A percentile compares a stretch with the other conserved stretches of the same genome.
phyloP scores from a whole-genome alignment of 2,329 filamentous ascomycete species.

The Fonsecaea pedrosoi region DNA sequence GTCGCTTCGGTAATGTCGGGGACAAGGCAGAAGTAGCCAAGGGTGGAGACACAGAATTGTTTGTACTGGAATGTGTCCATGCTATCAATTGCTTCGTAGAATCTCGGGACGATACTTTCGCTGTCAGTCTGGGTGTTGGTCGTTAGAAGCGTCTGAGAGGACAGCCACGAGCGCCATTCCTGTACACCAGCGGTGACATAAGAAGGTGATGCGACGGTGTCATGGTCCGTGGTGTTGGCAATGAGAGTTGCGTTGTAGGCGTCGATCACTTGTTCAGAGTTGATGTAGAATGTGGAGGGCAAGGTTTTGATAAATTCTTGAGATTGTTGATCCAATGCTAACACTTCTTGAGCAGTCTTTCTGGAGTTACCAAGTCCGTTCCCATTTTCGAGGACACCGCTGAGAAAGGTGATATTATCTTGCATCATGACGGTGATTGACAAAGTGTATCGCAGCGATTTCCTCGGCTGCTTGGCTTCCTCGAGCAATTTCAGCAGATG shows the following conservation, averaged over 20 bases:
- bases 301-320: slow-evolving; percentile 9
- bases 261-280: slow-evolving; percentile 20
- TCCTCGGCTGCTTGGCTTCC: slow-evolving; percentile 4
- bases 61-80: slow-evolving; percentile 22
- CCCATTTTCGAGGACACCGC: slow-evolving; percentile 11
- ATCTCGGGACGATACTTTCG: slow-evolving; percentile 1
- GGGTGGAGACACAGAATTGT: slow-evolving; percentile 16
- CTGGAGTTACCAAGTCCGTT: background rate
- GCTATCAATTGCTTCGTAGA: slow-evolving; percentile 23
- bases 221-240: slow-evolving; percentile 20
- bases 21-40: slow-evolving; percentile 26
- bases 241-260: slow-evolving; percentile 29
- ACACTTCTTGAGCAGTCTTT: background rate
- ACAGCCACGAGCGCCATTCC: slow-evolving; percentile 27
- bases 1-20: slow-evolving; percentile 13
- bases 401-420: slow-evolving; percentile 15
- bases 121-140: background rate
- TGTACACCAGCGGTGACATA: slow-evolving; percentile 12
- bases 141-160: background rate
- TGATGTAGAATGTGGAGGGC: slow-evolving; percentile 19
- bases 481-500: slow-evolving; percentile 17
- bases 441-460: slow-evolving; percentile 9
- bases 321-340: slow-evolving; percentile 9
- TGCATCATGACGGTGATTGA: slow-evolving; percentile 25
- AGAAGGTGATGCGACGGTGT: slow-evolving; percentile 14